Evolutionary conservation across 768 basidiomycete genomes (phyloP).

Genomic region (Termitomyces sp.): DNA sequence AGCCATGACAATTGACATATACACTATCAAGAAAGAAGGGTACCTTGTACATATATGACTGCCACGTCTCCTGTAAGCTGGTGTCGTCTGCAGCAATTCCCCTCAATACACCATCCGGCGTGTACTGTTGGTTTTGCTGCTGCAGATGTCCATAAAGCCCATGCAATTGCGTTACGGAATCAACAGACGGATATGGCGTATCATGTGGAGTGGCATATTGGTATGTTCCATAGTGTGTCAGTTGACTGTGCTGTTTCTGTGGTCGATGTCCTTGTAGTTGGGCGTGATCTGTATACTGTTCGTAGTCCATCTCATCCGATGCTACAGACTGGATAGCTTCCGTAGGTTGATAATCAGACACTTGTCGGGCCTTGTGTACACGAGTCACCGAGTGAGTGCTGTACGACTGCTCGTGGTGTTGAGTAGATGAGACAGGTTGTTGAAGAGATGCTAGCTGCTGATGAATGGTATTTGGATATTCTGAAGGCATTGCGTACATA

Average conservation of each 20-base stretch:
- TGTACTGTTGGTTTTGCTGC: constrained; percentile 39
- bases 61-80: constrained; percentile 65
- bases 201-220: too few species aligned
- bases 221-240: too few species aligned
- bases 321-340: neutral
- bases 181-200: constrained; percentile 15
- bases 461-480: constrained; percentile 11
- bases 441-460: neutral
- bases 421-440: neutral
- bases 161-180: constrained; percentile 15
- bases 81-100: constrained; percentile 50
- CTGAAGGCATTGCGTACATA: constrained; percentile 24
- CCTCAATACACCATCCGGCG: constrained; percentile 38
- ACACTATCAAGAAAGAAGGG: constrained; percentile 3
- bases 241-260: too few species aligned
- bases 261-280: neutral
- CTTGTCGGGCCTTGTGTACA: neutral
- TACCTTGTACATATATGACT: constrained; percentile 59
- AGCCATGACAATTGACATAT: neutral
- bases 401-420: neutral
- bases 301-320: neutral
- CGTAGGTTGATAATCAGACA: neutral
- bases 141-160: constrained; percentile 6
- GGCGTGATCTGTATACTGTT: neutral
- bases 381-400: neutral